Base-by-base conservation (phyloP, 306 rosid genomes). In the Cicer chorassanicum region DNA sequence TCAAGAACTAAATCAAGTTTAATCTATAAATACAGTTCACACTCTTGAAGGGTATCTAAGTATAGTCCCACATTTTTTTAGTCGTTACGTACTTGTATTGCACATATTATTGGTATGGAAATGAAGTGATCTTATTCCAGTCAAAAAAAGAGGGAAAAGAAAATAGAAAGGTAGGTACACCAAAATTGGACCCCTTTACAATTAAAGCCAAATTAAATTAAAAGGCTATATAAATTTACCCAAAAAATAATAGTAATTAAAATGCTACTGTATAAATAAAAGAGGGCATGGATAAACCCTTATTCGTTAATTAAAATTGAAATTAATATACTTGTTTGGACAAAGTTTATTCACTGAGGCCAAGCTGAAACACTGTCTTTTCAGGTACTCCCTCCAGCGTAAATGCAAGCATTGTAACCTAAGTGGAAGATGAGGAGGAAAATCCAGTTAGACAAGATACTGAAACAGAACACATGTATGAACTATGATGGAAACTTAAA, bases 341-440 rank as follows among this genome's bases (percentile, higher is more conserved):
- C 53, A 39, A 70, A 74, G 14, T 5, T 64, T 65, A 18, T 74
- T 78, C 9, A 16, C 49, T 59, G 42, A 16, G 39, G 7, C 50
- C 40, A 44, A 69, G 61, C 69, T 60, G 67, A 72, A 51, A 43
- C 24, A 51, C 72, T 51, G 54, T 29, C 24, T 60, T 70, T 61
- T 83, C 77, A 82, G 73, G 80, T 73, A 81, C 89, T 83, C 49
- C 95, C 95, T 16, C 90, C 90, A 8, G 93, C 69, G 57, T 87
- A 94, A 45, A 44, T 34, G 84, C 98, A 94, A 42, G 72, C 86
- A 79, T 88, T 87, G 82, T 94, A 92, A 91, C 98, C 98, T 94
- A 78, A 80, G 44, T 53, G 29, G 21, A 24, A 24, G 39, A 29
- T 29, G 36, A 60, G 21, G 41, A 68, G 7, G 6, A 60, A 81